Evolutionary conservation across 495 filamentous ascomycete species (phyloP), one percentile per base, ranked within the genome.

Genomic region (Penicillium nucicola): DNA sequence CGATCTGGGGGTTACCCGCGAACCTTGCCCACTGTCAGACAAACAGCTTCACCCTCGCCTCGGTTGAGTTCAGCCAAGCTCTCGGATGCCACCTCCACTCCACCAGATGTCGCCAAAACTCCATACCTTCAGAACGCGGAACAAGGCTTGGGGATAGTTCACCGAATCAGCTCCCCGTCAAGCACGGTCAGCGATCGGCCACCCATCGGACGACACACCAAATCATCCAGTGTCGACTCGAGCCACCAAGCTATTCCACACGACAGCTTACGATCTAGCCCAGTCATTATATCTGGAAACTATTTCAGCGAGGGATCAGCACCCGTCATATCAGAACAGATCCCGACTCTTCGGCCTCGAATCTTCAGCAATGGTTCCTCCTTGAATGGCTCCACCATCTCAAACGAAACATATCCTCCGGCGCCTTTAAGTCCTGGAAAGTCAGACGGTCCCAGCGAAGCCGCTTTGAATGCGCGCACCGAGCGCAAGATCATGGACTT

Each of bases 401-500:
- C 69, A 1, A 59, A 60, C 3, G 61, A 72, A 14, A 61, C 62
- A 15, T 58, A 62, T 8, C 52, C 49, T 11, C 61, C 65, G 8
- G 66, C 62, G 18, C 62, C 69, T 20, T 65, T 74, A 36, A 80
- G 75, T 40, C 77, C 77, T 5, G 66, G 68, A 0, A 77, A 74
- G 35, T 61, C 68, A 4, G 68, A 75, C 33, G 20, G 60, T 80
- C 45, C 77, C 4, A 52, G 52, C 43, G 89, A 91, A 32, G 69
- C 84, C 8, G 90, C 91, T 2, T 78, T 87, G 10, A 92, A 88
- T 66, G 93, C 93, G 6, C 83, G 93, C 13, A 84, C 88, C 6
- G 93, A 97, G 68, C 84, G 93, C 48, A 97, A 97, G 68, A 92
- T 99, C 23, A 75, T 97, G 56, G 93, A 99, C 65, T 75, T 99